Evolutionary conservation across 2,329 filamentous ascomycete species (phyloP).

Genomic region (Knufia petricola): DNA sequence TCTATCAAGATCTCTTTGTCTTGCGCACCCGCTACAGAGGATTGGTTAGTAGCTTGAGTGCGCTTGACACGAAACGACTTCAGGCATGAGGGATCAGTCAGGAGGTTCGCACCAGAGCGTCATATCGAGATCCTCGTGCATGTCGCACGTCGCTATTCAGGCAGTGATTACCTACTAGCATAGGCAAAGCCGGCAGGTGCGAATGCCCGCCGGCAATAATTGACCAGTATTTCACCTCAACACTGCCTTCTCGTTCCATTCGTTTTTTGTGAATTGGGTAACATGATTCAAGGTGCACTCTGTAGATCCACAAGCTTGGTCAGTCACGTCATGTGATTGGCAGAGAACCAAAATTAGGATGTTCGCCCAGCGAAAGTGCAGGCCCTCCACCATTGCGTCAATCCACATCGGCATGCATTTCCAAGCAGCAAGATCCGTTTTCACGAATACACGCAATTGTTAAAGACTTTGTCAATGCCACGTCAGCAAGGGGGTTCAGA

Average conservation of each 20-base stretch:
- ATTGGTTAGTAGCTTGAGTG: not conserved
- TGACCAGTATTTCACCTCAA: not conserved
- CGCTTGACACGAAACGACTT: not conserved
- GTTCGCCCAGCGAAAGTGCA: not conserved
- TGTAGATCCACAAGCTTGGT: not conserved
- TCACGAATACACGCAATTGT: no score
- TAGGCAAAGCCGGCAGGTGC: not conserved
- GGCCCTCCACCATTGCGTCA: no score
- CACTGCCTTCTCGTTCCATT: not conserved
- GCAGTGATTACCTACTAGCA: not conserved
- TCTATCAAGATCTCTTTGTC: not conserved
- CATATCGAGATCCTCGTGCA: no score
- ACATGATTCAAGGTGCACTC: not conserved
- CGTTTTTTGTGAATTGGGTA: not conserved
- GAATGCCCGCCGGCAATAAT: not conserved
- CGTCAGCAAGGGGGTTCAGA: not conserved
- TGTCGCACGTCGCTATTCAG: no score
- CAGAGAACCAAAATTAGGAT: not conserved
- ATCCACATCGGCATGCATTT: no score
- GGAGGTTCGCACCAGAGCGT: no score
- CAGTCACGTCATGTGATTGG: conserved; percentile 2
- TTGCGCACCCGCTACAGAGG: not conserved
- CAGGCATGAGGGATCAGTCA: no score
- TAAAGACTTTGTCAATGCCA: not conserved
- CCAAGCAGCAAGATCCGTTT: no score